Conservation (phyloP, 2,329 filamentous ascomycete species). For the Trichoderma endophyticum region DNA sequence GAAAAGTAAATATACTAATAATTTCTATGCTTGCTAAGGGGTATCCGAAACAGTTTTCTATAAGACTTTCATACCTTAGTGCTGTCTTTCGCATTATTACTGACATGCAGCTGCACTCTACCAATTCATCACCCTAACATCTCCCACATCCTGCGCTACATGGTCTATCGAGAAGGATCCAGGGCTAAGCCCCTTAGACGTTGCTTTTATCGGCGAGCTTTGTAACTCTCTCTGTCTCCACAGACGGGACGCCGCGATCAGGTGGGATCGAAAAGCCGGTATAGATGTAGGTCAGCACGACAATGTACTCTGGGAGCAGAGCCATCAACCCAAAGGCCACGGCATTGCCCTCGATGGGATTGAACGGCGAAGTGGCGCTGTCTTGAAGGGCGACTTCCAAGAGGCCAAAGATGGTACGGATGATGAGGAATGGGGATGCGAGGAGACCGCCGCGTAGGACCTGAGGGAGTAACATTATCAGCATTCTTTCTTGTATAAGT, state of each 20-base stretch:
- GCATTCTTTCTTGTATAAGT: background rate
- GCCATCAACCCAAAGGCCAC: constrained; percentile 21
- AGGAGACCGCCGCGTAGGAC: constrained; percentile 22
- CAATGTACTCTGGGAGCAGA: constrained; percentile 22
- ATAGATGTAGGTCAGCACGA: constrained; percentile 19
- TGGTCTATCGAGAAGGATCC: background rate
- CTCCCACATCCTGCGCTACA: background rate
- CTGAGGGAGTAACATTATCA: background rate
- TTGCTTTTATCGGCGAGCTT: constrained; percentile 5
- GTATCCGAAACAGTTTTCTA: background rate
- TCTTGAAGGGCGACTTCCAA: constrained; percentile 21
- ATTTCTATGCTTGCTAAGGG: background rate
- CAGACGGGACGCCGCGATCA: constrained; percentile 2
- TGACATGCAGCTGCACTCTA: background rate
- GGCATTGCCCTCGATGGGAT: constrained; percentile 21
- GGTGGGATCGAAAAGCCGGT: constrained; percentile 21
- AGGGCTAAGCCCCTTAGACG: background rate
- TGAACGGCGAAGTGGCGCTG: constrained; percentile 18
- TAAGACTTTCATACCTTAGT: background rate
- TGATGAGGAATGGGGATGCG: constrained; percentile 24
- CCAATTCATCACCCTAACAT: background rate
- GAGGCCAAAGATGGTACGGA: constrained; percentile 25
- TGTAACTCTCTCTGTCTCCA: background rate
- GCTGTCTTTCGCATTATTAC: background rate
- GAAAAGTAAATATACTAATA: background rate